These are phyloP conservation scores for Fusarium verrucosum DNA, from an alignment of 2,329 filamentous ascomycete species.

Conservation along the genomic window DNA sequence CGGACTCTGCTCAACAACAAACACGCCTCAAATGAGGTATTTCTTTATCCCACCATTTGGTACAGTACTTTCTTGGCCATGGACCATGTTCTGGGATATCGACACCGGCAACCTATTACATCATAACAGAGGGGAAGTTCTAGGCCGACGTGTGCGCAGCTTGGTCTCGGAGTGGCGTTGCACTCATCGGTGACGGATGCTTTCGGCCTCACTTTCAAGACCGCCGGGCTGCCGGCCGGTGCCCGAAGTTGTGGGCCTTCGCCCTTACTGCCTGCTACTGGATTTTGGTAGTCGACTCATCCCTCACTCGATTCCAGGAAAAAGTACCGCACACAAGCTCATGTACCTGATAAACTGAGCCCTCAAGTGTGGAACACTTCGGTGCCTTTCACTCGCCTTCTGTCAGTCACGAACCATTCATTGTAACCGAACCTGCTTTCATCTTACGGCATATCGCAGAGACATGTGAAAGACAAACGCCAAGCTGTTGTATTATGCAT, in stretches of 20 bases:
- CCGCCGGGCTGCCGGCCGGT: constrained; percentile 11
- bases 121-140: constrained; percentile 12
- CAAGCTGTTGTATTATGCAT: background rate
- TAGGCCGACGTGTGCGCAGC: constrained; percentile 9
- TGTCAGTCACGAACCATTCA: constrained; percentile 13
- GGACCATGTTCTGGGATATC: constrained; percentile 19
- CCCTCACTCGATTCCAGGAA: constrained; percentile 2
- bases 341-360: constrained; percentile 7
- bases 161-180: constrained; percentile 24
- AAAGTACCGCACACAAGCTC: constrained; percentile 18
- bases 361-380: constrained; percentile 28
- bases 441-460: constrained; percentile 3
- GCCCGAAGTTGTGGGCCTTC: constrained; percentile 15
- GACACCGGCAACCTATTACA: constrained; percentile 3
- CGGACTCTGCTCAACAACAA: background rate
- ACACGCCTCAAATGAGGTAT: constrained; percentile 19
- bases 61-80: constrained; percentile 23
- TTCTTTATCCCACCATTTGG: constrained; percentile 14
- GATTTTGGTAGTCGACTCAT: constrained; percentile 3
- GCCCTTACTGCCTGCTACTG: background rate
- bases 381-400: background rate
- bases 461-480: background rate
- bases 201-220: constrained; percentile 11
- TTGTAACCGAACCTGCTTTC: background rate
- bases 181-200: constrained; percentile 33